A percentile compares a stretch with the other conserved stretches of the same genome.
These are phyloP conservation scores for Pelargonium citronellum DNA, from an alignment of 441 rosid genomes.

Conservation along the genomic window DNA sequence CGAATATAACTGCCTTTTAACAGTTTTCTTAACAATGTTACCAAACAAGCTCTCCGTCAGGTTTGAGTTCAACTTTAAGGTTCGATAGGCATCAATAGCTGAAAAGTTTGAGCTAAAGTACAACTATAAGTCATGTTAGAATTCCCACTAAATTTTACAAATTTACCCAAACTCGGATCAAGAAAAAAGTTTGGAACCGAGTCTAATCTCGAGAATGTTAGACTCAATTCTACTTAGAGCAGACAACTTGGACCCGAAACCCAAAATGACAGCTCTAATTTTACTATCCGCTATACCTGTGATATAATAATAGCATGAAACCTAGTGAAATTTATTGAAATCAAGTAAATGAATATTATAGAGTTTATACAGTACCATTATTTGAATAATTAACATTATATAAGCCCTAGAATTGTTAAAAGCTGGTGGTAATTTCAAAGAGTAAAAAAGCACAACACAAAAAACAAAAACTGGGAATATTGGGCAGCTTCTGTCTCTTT, in stretches of 20 bases:
- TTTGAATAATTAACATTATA: background rate
- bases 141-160: too few relatives aligned
- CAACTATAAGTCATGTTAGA: too few relatives aligned
- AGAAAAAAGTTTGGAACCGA: too few relatives aligned
- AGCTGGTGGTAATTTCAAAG: conserved; percentile 26
- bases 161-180: too few relatives aligned
- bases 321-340: background rate
- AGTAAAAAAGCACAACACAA: conserved; percentile 19
- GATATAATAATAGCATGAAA: background rate
- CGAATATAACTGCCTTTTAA: too few relatives aligned
- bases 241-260: background rate
- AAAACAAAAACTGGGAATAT: conserved; percentile 17
- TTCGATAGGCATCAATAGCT: too few relatives aligned
- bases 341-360: background rate
- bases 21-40: too few relatives aligned
- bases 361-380: background rate
- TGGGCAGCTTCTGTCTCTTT: conserved; percentile 25
- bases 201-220: too few relatives aligned
- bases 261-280: background rate
- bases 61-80: too few relatives aligned
- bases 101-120: too few relatives aligned
- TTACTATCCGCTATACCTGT: background rate
- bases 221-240: background rate
- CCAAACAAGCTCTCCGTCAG: too few relatives aligned
- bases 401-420: background rate